Conservation (phyloP, 2,329 filamentous ascomycete genomes). For the Cordyceps javanica region DNA sequence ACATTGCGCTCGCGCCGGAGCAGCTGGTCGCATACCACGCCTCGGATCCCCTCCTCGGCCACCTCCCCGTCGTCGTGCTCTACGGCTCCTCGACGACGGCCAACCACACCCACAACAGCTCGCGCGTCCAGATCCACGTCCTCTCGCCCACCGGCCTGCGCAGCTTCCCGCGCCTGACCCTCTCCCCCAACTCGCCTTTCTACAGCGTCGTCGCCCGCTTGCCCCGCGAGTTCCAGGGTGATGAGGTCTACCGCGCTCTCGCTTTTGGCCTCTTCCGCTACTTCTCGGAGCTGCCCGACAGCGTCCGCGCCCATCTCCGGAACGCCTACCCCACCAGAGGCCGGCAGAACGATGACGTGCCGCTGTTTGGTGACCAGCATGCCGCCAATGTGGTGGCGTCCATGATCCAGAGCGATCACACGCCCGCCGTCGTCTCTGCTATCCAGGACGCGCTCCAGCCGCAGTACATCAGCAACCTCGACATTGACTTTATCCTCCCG, state of each 20-base stretch:
- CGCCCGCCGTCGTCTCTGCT: conserved; percentile 63
- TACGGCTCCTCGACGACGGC: conserved; percentile 86
- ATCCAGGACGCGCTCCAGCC: conserved; percentile 72
- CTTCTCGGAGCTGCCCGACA: conserved; percentile 77
- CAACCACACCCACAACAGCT: conserved; percentile 81
- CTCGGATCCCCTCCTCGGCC: conserved; percentile 74
- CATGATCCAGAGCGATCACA: conserved; percentile 77
- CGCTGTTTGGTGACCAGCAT: conserved; percentile 84
- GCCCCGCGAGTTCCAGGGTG: conserved; percentile 89
- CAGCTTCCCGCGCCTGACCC: conserved; percentile 83
- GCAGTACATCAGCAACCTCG: conserved; percentile 76
- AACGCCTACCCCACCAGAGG: conserved; percentile 49
- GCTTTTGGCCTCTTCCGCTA: conserved; percentile 94
- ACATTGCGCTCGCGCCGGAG: conserved; percentile 73
- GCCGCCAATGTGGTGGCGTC: conserved; percentile 82
- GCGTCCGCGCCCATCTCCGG: conserved; percentile 66
- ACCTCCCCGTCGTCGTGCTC: conserved; percentile 81
- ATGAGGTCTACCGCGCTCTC: conserved; percentile 84
- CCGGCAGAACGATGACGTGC: conserved; percentile 51
- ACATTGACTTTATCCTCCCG: conserved; percentile 81
- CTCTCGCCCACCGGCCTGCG: conserved; percentile 84
- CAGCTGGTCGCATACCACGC: conserved; percentile 84
- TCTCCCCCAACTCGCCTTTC: conserved; percentile 86
- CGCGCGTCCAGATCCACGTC: conserved; percentile 90
- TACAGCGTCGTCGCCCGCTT: conserved; percentile 87